Conservation (phyloP, 768 basidiomycete genomes). For the Russula olivacea region DNA sequence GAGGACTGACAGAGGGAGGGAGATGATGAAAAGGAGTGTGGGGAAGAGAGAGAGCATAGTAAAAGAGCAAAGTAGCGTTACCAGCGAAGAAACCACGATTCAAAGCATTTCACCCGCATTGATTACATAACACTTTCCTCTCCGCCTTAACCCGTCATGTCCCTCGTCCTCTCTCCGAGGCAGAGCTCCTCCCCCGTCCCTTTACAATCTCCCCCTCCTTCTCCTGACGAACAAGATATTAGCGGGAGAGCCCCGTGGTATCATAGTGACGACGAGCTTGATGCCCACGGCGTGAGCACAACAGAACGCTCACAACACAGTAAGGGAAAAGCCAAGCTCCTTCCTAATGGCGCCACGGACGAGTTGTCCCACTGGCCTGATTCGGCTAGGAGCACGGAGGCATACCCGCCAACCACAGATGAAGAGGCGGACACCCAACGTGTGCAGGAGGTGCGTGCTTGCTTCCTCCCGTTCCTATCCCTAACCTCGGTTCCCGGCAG, state of each 20-base stretch:
- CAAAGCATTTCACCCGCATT: too few species aligned
- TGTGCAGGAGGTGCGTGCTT: constrained; percentile 58
- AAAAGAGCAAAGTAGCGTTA: neutral
- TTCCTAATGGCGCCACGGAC: constrained; percentile 11
- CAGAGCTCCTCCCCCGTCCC: constrained; percentile 2
- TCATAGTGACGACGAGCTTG: constrained; percentile 3
- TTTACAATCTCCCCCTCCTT: constrained; percentile 11
- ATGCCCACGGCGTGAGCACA: constrained; percentile 4
- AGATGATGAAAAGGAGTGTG: constrained; percentile 51
- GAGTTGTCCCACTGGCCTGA: neutral
- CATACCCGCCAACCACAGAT: constrained; percentile 64
- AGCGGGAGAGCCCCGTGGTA: constrained; percentile 15
- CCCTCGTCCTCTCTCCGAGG: neutral
- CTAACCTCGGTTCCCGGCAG: constrained; percentile 35
- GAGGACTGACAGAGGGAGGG: constrained; percentile 25
- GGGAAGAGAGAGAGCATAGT: constrained; percentile 34
- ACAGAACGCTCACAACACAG: neutral
- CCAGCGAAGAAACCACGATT: neutral
- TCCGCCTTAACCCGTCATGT: neutral
- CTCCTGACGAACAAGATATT: constrained; percentile 20
- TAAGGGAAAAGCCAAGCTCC: constrained; percentile 20
- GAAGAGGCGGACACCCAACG: constrained; percentile 61
- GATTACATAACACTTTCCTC: neutral
- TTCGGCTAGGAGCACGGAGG: constrained; percentile 19
- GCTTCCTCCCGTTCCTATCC: constrained; percentile 1